Base-by-base conservation (phyloP, 257 asterid species). In the Penstemon davidsonii region DNA sequence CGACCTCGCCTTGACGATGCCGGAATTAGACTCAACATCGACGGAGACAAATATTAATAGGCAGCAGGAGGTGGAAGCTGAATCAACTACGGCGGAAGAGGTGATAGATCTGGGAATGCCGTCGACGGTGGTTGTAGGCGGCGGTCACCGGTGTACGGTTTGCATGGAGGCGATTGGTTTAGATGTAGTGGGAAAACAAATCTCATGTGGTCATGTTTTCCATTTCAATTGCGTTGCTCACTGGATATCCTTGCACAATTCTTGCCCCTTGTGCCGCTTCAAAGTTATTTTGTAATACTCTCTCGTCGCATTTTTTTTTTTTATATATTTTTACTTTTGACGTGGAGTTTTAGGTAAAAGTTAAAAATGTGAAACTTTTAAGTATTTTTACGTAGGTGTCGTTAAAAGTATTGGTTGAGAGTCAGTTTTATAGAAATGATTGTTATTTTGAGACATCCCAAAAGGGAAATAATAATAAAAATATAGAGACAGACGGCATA, bases 261-360 rank as follows among this genome's bases (percentile, higher is more conserved):
- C 69, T 33, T 64, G 69, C 59, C 69, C 69, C 5, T 25, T 64
- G 19, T 64, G 69, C 38, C 59, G 61, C 41, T 8, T n/a, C 13
- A 46, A 46, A 46, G 52, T 46, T 7, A 3, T 46, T 46, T 5
- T 46, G 52, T 46, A 46, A 8, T 46, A 25, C 2, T 25, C 33
- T 25, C 2, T 25, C 33, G 18, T 15, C 18, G 18, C 18, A 15
- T 15, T 15, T 15, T 15, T 15, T 15, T 15, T 15, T 15, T 15
- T 15, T 15, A 15, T 15, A 15, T 15, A 15, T 15, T 15, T 15
- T 15, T 15, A 15, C 18, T 15, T 15, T 15, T 15, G 18, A 15
- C 18, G 18, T 15, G 18, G 18, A 15, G 18, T 15, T 15, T 15
- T 15, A 15, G 18, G 18, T 15, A 15, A 15, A 15, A 15, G 18